Evolutionary conservation across 1,139 yeast species (phyloP), one percentile per base, ranked within the genome.

Genomic region (Debaryomycetaceae sp.): DNA sequence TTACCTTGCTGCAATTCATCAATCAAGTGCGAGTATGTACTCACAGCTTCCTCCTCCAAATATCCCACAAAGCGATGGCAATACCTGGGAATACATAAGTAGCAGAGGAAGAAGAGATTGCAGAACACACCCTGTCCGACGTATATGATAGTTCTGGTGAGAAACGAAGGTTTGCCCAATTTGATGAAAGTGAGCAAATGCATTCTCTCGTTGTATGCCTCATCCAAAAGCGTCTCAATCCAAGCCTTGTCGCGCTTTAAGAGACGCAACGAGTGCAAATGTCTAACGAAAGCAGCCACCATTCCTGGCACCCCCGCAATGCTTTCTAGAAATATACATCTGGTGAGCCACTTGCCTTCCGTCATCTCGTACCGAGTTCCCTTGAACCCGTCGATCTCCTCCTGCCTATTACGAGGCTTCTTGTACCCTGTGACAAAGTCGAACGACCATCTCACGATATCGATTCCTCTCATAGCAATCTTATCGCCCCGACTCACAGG

Each of bases 261-360:
- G 39, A 82, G 60, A 52, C 90, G 67, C 41, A 84, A 62, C 1
- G 87, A 77, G 53, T 81, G 82, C 53, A 84, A 69, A 56, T 83
- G 88, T 49, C 90, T 75, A 40, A 84, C 59, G 60, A 83, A 83
- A 1, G 85, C 84, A 9, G 88, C 93, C 36, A 83, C 87, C 72
- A 83, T 79, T 8, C 93, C 91, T 1, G 93, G 93, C 14, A 85
- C 87, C 11, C 89, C 91, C 6, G 93, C 93, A 46, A 85, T 72
- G 48, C 84, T 76, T 62, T 85, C 93, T 50, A 85, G 72, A 56
- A 85, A 84, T 36, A 85, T 79, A 48, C 78, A 68, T 45, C 93
- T 63, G n/a, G 83, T 79, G 44, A 85, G 57, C 91, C 91, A 85
- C 57, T 82, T 80, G 43, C 68, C 69, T 36, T 78, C 80, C 2